Base-by-base conservation (phyloP, 2,329 filamentous ascomycete species). In the Phoma sp. region DNA sequence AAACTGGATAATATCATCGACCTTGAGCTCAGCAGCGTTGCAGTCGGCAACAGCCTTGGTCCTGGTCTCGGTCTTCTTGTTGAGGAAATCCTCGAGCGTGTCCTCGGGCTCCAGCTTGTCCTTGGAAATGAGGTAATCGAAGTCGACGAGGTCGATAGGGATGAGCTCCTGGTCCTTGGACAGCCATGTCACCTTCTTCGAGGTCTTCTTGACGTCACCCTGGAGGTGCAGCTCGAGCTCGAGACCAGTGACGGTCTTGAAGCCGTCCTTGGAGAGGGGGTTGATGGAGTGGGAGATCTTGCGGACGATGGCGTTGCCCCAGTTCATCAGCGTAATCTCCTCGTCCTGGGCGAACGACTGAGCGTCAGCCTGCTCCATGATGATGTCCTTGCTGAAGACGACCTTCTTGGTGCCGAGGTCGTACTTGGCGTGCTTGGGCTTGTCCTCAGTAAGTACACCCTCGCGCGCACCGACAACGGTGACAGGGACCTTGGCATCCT, bases 151-250 rank as follows among this genome's bases (percentile, higher is more conserved):
- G 76, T 96, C 91, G 18, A 95, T 87, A 7, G 88, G 87, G 12
- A 96, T 82, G 0, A 96, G 83, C 53, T 89, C 84, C 78, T 93
- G 90, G 62, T 91, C 85, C 0, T 83, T 84, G 1, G 91, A 88
- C 40, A 98, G 80, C 93, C 93, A 98, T 1, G 93, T 97, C 30
- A 98, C 86, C 83, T 98, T 98, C 86, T 97, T 97, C 70, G 92
- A 87, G 0, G 93, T 98, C 71, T 91, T 89, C 82, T 96, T 96
- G 76, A 98, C 91, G 74, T 98, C 93, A 50, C 93, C 93, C 67
- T 90, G 86, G 42, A 97, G 85, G 76, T 98, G 89, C n/a, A 97
- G 85, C 77, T 96, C 91, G 47, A 95, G 81, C 53, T 90, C 89
- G 32, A 96, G 82, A 29, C 78, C 80, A 11, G 87, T 88, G 66